phyloP scores from a whole-genome alignment of 805 yeast genomes.

The Scheffersomyces amazonensis region DNA sequence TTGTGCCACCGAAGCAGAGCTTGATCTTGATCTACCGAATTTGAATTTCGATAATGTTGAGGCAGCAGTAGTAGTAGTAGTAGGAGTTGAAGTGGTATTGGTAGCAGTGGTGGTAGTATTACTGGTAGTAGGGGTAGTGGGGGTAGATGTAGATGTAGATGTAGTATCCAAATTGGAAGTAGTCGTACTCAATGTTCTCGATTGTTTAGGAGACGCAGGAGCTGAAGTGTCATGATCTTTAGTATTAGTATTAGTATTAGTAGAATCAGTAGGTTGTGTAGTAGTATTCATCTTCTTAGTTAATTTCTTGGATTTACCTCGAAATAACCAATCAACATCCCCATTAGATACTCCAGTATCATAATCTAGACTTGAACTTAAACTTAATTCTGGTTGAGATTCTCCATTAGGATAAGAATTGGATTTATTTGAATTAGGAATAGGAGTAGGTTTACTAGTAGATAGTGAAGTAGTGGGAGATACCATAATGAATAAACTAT shows the following conservation, averaged over 20 bases:
- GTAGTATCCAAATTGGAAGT: neutral
- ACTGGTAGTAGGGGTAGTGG: neutral
- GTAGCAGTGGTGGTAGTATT: neutral
- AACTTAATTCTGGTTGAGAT: neutral
- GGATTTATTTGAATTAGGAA: neutral
- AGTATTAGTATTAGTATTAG: neutral
- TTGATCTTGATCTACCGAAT: conserved; percentile 26
- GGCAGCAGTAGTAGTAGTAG: conserved; percentile 1
- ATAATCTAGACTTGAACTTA: conserved; percentile 8
- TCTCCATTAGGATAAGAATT: neutral
- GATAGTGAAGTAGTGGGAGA: no score
- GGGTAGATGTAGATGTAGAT: neutral
- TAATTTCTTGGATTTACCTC: conserved; percentile 67
- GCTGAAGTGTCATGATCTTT: neutral
- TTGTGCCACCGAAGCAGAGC: conserved; percentile 12
- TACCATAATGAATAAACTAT: no score
- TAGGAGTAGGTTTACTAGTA: neutral
- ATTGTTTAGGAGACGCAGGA: neutral
- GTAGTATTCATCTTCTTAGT: conserved; percentile 37
- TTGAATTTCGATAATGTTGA: conserved; percentile 11
- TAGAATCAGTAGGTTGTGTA: neutral
- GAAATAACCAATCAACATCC: conserved; percentile 82
- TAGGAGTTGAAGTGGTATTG: neutral
- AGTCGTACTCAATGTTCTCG: neutral
- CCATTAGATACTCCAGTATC: conserved; percentile 63